Evolutionary conservation across 306 rosid genomes (phyloP), one percentile per base, ranked within the genome.

Genomic region (Trifolium repens): DNA sequence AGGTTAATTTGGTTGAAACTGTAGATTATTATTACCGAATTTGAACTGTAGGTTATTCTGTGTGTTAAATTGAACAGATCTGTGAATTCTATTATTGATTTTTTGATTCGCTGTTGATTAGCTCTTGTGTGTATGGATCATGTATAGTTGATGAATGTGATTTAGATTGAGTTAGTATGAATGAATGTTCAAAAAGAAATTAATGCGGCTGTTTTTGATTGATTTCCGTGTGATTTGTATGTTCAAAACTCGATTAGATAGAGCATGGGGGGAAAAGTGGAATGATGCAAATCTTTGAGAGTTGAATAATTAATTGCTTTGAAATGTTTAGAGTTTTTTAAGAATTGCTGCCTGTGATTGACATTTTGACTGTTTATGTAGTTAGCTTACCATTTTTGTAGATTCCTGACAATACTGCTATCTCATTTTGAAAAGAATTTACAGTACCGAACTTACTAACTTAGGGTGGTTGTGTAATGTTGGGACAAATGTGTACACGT

Each of bases 61-160:
- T n/a, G 9, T 70, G 16, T 69, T 73, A 44, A 71, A 73, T 26
- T 58, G 52, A 16, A 58, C 5, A 70, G 82, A 81, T 85, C 81
- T 60, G 77, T 22, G 17, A 8, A 58, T 63, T 53, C 0, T 50
- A 34, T 52, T 53, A 16, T 63, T 47, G 64, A 47, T 44, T 35
- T 35, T 40, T 44, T 22, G 5, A 73, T 70, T 75, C 9, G 37
- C 19, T 66, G 7, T 69, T 46, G 0, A 1, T 6, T 13, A 46
- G 54, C 17, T 2, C 35, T 4, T 4, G 35, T 1, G 50, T 49
- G 70, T 74, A 19, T 58, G 61, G 61, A 34, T 70, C 8, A 4
- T 66, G 8, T 37, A 5, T 53, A 16, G 10, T 55, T 27, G 69
- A 15, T 47, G 70, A 57, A 61, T 73, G 54, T 37, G 69, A 15